phyloP scores from a whole-genome alignment of 2,329 filamentous ascomycete species.

The Diaporthe australafricana region DNA sequence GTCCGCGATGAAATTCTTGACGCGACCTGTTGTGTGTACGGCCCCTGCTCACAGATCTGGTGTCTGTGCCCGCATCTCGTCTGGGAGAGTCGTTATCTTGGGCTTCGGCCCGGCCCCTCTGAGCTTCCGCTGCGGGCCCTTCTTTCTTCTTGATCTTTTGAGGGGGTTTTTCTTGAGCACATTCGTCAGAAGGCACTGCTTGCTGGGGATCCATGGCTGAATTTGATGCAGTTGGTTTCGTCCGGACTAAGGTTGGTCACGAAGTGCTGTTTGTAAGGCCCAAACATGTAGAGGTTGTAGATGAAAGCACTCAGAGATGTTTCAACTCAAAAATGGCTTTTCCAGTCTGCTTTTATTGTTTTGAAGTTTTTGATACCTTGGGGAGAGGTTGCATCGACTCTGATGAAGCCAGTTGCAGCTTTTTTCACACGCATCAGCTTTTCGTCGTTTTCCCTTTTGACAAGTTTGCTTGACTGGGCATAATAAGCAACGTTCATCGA shows the following conservation, averaged over 20 bases:
- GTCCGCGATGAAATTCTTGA: neutral
- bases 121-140: neutral
- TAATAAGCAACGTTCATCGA: no score
- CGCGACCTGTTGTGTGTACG: neutral
- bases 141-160: neutral
- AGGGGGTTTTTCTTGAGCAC: no score
- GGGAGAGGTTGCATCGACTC: neutral
- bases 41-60: neutral
- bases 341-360: neutral
- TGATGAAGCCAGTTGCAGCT: neutral
- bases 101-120: neutral
- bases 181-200: neutral
- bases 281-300: neutral
- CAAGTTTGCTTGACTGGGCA: no score
- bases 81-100: neutral
- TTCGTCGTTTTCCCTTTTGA: neutral
- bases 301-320: neutral
- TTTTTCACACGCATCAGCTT: neutral
- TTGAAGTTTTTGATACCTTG: neutral
- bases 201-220: neutral
- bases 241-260: no score
- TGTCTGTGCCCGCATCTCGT: neutral
- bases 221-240: neutral
- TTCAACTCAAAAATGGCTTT: neutral
- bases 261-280: neutral